Evolutionary conservation across 768 basidiomycete species (phyloP).

Genomic region (Hygrocybe coccinea): DNA sequence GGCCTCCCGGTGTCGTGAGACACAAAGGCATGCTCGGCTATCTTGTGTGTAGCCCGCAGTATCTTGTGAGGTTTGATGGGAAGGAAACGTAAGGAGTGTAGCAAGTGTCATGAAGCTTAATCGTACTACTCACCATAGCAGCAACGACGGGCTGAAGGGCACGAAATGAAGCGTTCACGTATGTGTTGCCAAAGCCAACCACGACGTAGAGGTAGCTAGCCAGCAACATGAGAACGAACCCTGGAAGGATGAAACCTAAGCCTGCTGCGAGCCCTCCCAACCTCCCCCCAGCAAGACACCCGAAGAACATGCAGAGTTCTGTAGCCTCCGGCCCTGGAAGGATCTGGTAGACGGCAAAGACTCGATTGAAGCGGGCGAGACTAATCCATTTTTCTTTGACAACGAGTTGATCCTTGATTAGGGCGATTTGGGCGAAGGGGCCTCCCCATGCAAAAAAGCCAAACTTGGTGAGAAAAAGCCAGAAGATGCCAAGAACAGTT

Average conservation of each 20-base stretch:
- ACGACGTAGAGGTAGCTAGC: conserved; percentile 6
- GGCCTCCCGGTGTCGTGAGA: not conserved
- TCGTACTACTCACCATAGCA: conserved; percentile 1
- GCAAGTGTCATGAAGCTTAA: not conserved
- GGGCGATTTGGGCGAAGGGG: conserved; percentile 4
- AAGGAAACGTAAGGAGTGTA: not conserved
- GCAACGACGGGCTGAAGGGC: conserved; percentile 2
- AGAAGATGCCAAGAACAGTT: not conserved
- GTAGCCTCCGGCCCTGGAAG: conserved; percentile 6
- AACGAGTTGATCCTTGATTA: conserved; percentile 3
- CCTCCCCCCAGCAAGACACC: not conserved
- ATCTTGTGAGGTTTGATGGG: too few relatives aligned
- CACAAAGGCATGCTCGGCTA: conserved; percentile 3
- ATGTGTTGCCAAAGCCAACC: not conserved
- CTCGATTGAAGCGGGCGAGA: conserved; percentile 1
- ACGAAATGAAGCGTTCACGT: conserved; percentile 3
- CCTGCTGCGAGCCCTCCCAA: not conserved
- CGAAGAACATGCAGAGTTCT: conserved; percentile 7
- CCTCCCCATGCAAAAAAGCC: conserved; percentile 5
- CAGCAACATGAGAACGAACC: conserved; percentile 1
- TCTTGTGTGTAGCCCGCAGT: conserved; percentile 3
- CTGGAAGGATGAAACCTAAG: conserved; percentile 3
- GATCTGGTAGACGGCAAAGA: conserved; percentile 7
- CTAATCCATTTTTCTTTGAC: conserved; percentile 3
- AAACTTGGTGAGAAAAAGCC: conserved; percentile 6